Conservation (phyloP, 78 protist species). For the Dictyostelium purpureum region DNA sequence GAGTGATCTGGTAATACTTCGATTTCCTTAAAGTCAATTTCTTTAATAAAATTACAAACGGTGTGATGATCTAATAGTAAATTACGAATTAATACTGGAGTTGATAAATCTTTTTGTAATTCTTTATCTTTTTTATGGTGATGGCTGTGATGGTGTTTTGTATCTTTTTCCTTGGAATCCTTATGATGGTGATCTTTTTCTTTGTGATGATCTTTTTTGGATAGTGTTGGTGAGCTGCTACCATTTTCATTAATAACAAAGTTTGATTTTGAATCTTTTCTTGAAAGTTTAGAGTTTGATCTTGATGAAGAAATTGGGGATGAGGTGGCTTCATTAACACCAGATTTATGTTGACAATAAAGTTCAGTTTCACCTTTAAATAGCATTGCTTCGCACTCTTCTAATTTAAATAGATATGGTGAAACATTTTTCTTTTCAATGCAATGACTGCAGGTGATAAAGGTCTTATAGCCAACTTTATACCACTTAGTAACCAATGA, state of each 20-base stretch:
- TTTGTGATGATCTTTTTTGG: conserved; percentile 1
- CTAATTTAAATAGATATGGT: conserved; percentile 19
- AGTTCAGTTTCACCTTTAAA: conserved; percentile 29
- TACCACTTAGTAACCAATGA: conserved; percentile 41
- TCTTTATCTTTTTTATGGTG: neutral
- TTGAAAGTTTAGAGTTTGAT: neutral
- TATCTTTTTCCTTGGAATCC: neutral
- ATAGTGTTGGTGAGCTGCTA: neutral
- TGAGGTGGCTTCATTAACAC: neutral
- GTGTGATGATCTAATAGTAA: conserved; percentile 19
- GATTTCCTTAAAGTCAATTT: conserved; percentile 44
- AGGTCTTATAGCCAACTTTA: conserved; percentile 5
- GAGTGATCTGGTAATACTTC: conserved; percentile 13
- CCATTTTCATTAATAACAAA: neutral
- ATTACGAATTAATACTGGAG: neutral
- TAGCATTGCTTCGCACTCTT: conserved; percentile 15
- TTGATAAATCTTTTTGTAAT: neutral
- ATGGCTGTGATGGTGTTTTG: neutral
- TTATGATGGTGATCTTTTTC: neutral
- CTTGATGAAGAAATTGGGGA: conserved; percentile 5
- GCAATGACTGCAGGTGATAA: conserved; percentile 39
- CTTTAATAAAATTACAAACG: neutral
- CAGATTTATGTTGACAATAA: conserved; percentile 31
- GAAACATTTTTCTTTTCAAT: neutral
- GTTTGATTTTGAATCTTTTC: neutral